These are phyloP conservation scores for Suhomyces wounanorum DNA, from an alignment of 1,139 yeast species.

Conservation along the genomic window DNA sequence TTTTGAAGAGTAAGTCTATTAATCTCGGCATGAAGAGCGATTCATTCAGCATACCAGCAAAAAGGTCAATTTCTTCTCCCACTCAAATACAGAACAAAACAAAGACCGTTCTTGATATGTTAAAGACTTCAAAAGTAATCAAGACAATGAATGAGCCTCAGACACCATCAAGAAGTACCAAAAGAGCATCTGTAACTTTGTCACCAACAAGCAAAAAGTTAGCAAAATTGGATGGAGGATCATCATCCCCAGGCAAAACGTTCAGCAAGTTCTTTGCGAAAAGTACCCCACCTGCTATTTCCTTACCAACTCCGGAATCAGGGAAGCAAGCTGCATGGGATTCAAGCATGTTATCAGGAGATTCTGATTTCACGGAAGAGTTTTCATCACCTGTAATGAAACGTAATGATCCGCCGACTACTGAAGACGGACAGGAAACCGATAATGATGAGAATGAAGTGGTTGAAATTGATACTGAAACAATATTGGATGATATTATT, in stretches of 20 bases:
- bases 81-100: background rate
- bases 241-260: constrained; percentile 9
- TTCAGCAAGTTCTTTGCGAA: constrained; percentile 24
- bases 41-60: constrained; percentile 1
- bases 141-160: constrained; percentile 5
- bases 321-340: constrained; percentile 15
- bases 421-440: constrained; percentile 16
- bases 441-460: constrained; percentile 19
- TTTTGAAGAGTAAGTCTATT: constrained; percentile 30
- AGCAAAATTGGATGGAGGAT: constrained; percentile 17
- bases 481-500: background rate
- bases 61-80: constrained; percentile 4
- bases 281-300: background rate
- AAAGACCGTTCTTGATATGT: constrained; percentile 14
- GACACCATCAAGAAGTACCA: constrained; percentile 7
- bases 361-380: constrained; percentile 40
- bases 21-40: background rate
- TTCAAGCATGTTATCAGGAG: constrained; percentile 32
- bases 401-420: background rate
- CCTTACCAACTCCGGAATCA: constrained; percentile 14
- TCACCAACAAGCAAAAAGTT: constrained; percentile 35
- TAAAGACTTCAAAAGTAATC: constrained; percentile 9
- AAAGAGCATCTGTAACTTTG: constrained; percentile 11
- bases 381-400: constrained; percentile 30
- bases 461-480: background rate